These are phyloP conservation scores for Huntiella moniliformis DNA, from an alignment of 2,329 filamentous ascomycete species.

Conservation along the genomic window DNA sequence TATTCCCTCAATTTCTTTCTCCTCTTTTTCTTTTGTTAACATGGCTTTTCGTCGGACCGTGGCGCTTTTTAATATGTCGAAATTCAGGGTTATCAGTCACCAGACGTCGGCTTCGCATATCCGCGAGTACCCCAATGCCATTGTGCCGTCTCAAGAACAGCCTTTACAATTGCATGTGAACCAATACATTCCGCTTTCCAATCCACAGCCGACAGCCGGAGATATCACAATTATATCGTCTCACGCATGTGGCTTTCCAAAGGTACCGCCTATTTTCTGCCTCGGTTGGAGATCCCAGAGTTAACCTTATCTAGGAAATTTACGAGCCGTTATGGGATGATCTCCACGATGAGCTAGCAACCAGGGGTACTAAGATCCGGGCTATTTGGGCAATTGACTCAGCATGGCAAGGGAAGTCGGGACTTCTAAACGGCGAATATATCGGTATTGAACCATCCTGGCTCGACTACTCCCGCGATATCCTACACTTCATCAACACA, in stretches of 20 bases:
- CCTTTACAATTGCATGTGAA: constrained; percentile 58
- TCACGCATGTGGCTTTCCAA: constrained; percentile 86
- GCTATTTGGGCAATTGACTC: constrained; percentile 81
- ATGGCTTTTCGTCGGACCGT: too few relatives aligned
- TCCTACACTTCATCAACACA: constrained; percentile 67
- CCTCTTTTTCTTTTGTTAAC: too few relatives aligned
- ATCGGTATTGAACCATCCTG: constrained; percentile 79
- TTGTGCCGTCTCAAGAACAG: constrained; percentile 54
- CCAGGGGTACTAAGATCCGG: constrained; percentile 47
- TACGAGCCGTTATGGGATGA: constrained; percentile 90
- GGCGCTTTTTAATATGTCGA: too few relatives aligned
- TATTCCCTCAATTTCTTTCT: too few relatives aligned
- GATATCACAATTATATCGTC: constrained; percentile 73
- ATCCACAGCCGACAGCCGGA: constrained; percentile 39
- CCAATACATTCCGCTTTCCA: constrained; percentile 66
- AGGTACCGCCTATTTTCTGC: constrained; percentile 29
- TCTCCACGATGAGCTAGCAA: constrained; percentile 38
- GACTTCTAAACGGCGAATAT: constrained; percentile 53
- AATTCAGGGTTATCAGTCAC: too few relatives aligned
- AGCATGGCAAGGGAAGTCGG: constrained; percentile 67
- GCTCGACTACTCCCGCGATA: constrained; percentile 70
- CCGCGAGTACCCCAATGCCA: constrained; percentile 60
- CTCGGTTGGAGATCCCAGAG: neutral
- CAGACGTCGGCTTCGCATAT: constrained; percentile 44
- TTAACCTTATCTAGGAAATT: constrained; percentile 42